A percentile compares a stretch with the other conserved stretches of the same genome.
phyloP scores from a whole-genome alignment of 2,329 filamentous ascomycete genomes.

The Harringtonia lauricola region DNA sequence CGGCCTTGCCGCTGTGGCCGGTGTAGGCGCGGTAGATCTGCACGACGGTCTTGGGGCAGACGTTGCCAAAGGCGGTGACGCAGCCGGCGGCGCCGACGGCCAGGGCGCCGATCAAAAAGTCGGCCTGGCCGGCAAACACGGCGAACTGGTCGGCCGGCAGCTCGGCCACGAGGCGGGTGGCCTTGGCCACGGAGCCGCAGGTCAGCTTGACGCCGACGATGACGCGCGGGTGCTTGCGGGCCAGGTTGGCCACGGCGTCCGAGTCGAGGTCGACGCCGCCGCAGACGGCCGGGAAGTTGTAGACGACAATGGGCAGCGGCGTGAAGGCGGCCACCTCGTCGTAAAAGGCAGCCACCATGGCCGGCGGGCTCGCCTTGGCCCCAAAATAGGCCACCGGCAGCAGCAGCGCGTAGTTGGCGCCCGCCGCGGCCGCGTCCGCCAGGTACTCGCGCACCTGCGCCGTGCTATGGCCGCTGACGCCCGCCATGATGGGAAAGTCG shows the following conservation, averaged over 20 bases:
- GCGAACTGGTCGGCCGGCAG: conserved; percentile 48
- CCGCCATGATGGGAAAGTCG: conserved; percentile 48
- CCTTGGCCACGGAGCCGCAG: conserved; percentile 62
- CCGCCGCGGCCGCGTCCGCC: conserved; percentile 45
- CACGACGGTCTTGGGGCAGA: conserved; percentile 46
- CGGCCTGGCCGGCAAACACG: conserved; percentile 61
- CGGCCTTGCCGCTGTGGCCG: neutral
- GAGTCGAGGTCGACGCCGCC: conserved; percentile 60
- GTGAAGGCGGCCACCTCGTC: conserved; percentile 40
- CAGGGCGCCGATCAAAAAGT: conserved; percentile 54
- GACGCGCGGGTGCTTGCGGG: conserved; percentile 16
- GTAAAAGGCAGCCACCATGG: conserved; percentile 49
- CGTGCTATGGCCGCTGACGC: conserved; percentile 53
- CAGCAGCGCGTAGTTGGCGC: conserved; percentile 50
- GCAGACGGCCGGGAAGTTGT: conserved; percentile 60
- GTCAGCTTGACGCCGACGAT: conserved; percentile 31
- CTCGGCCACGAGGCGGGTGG: conserved; percentile 45
- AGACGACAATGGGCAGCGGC: conserved; percentile 48
- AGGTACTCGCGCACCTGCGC: conserved; percentile 51
- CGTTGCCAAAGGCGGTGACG: conserved; percentile 52
- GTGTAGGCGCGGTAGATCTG: conserved; percentile 50
- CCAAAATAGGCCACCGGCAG: conserved; percentile 56
- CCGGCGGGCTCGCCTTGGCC: conserved; percentile 42
- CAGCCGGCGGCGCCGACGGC: conserved; percentile 47
- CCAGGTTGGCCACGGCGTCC: conserved; percentile 44